These are phyloP conservation scores for Rhizopogon vinicolor DNA, from an alignment of 768 basidiomycete genomes.

Conservation along the genomic window DNA sequence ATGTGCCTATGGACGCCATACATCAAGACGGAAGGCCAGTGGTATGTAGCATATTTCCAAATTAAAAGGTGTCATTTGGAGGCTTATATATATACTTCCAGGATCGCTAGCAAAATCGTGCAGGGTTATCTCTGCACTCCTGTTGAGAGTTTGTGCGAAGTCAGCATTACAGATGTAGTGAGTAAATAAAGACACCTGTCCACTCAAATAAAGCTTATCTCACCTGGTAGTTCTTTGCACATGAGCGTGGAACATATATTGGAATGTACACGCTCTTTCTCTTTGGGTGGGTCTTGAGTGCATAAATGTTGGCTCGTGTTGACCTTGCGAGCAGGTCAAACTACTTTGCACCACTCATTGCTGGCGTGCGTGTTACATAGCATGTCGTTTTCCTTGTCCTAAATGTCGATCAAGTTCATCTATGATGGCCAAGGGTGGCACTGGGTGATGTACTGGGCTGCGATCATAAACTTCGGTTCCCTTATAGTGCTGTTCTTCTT, in stretches of 20 bases:
- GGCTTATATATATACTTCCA: not conserved
- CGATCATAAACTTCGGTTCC: constrained; percentile 14
- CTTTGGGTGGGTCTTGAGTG: constrained; percentile 9
- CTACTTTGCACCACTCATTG: constrained; percentile 16
- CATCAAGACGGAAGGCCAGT: constrained; percentile 14
- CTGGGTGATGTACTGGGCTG: constrained; percentile 19
- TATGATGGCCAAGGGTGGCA: constrained; percentile 17
- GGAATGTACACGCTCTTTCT: constrained; percentile 15
- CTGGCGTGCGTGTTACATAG: constrained; percentile 9
- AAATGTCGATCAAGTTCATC: constrained; percentile 9
- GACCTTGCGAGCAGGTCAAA: constrained; percentile 9
- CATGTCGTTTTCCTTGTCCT: not conserved
- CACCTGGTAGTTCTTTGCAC: constrained; percentile 12
- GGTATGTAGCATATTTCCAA: constrained; percentile 2
- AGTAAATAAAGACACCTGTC: not conserved
- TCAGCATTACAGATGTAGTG: constrained; percentile 14
- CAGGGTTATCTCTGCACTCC: constrained; percentile 17
- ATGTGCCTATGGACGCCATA: constrained; percentile 15
- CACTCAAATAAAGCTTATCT: not conserved
- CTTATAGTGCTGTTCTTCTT: constrained; percentile 12
- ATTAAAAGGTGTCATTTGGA: not conserved
- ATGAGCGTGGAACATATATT: constrained; percentile 16
- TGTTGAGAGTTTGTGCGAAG: constrained; percentile 17
- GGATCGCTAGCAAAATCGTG: constrained; percentile 16
- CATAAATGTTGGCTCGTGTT: not conserved